Base-by-base conservation (phyloP, 1,284 basidiomycete genomes). In the Rhizopogon parksii region DNA sequence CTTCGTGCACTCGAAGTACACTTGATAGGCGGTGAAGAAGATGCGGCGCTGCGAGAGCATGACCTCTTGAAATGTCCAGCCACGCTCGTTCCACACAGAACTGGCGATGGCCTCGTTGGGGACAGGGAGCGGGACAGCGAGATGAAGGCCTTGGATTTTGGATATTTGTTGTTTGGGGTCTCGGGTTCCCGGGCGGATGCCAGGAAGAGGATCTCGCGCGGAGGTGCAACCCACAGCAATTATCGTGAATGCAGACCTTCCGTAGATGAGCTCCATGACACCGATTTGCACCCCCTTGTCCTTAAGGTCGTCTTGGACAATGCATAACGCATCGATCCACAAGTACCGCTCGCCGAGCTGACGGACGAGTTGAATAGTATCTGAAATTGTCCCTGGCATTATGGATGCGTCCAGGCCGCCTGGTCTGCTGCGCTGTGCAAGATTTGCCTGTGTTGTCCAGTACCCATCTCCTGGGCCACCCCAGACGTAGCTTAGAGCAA, bases 261-360 rank as follows among this genome's bases (percentile, higher is more conserved):
- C 32, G 21, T 52, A 52, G 14, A 52, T 48, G 14, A 40, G 32
- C 9, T 42, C 39, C 51, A 52, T 47, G 7, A 38, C 27, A 4
- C 14, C 4, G 30, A 52, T 48, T 14, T 52, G 46, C 9, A 12
- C 39, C 17, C 2, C 17, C 38, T 48, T 48, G 19, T 52, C 51
- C 4, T 32, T 17, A 4, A 3, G 7, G 15, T 63, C 46, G 30
- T 60, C 19, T 21, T 64, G 59, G n/a, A 50, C 49, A 47, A 63
- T 63, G 30, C 60, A 63, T 6, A 60, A 3, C 2, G 59, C 58
- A 24, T 63, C 61, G 9, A 63, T 52, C 59, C 61, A 60, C 3
- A 60, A 40, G 24, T 63, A 63, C 14, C 55, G 57, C 38, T 63
- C 61, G 40, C 58, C 60, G 6, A 62, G 58, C 17, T 30, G 38